Evolutionary conservation across 345 rosid genomes (phyloP).

Genomic region (Carallia pectinifolia): DNA sequence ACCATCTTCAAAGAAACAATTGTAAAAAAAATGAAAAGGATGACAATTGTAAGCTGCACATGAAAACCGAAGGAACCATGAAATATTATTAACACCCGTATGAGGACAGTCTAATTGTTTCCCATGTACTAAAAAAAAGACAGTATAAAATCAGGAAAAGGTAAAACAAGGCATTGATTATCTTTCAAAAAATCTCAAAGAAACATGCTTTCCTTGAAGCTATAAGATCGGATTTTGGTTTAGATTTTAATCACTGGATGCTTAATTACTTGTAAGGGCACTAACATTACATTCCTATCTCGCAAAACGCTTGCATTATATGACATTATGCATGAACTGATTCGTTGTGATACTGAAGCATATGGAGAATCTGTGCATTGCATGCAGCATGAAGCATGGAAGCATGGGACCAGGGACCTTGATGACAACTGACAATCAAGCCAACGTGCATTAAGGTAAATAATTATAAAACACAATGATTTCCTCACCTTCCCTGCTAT

Average conservation of each 20-base stretch:
- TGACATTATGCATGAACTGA: background rate
- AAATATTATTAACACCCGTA: background rate
- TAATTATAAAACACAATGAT: background rate
- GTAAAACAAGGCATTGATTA: too few relatives aligned
- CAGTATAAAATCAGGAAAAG: background rate
- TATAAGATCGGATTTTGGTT: background rate
- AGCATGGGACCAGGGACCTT: background rate
- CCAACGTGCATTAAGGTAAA: background rate
- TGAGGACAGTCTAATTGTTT: too few relatives aligned
- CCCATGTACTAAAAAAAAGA: too few relatives aligned
- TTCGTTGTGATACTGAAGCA: background rate
- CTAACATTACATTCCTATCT: background rate
- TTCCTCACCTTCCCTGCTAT: constrained; percentile 44
- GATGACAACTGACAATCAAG: background rate
- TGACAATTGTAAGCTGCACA: background rate
- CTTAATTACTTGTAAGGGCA: background rate
- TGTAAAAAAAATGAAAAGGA: background rate
- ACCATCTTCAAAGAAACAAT: constrained; percentile 33
- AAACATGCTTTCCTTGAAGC: too few relatives aligned
- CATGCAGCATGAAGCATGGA: background rate
- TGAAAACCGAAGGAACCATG: background rate
- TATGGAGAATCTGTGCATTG: background rate
- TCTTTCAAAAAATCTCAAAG: too few relatives aligned
- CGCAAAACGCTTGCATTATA: background rate
- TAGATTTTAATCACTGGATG: too few relatives aligned